Base-by-base conservation (phyloP, 345 rosid genomes). In the Ailanthus altissimus region DNA sequence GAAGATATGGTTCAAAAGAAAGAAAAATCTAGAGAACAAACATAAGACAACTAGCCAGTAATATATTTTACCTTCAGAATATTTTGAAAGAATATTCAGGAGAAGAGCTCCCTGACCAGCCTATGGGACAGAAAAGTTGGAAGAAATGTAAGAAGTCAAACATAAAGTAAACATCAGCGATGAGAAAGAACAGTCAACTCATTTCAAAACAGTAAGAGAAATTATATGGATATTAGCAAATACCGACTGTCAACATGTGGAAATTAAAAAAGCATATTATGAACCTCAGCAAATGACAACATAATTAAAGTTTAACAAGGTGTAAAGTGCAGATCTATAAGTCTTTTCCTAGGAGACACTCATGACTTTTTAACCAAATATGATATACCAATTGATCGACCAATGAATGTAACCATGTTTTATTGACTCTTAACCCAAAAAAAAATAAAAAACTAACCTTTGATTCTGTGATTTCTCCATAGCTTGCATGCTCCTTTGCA, bases 21-120 rank as follows among this genome's bases (percentile, higher is more conserved):
- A 38, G 63, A 53, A 64, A 70, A 28, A 3, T 28, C 68, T 54
- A 5, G 36, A 76, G 28, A 73, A n/a, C 64, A 38, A 80, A 73
- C 54, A 28, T 18, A 5, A 43, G 32, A 26, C 73, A 45, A 38
- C 45, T 12, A 42, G 14, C 45, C 36, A 71, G 25, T 20, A 68
- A 16, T 18, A 42, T 28, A 67, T 51, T 75, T 86, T 51, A 94
- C 99, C 99, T 80, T 92, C 98, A 64, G 89, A 88, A 81, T 94
- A 97, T 83, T 91, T 94, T 8, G 99, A 94, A 75, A 94, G 92
- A 81, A 97, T 91, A 79, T 92, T 94, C 80, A 97, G 86, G 23
- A 97, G 88, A 80, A 97, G 90, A 76, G 99, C 95, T 68, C 99
- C 98, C 83, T 94, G 97, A 50, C 97, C 98, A 83, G 97, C 97